Evolutionary conservation across 2,329 filamentous ascomycete genomes (phyloP).

Genomic region (Cladosporium sp.): DNA sequence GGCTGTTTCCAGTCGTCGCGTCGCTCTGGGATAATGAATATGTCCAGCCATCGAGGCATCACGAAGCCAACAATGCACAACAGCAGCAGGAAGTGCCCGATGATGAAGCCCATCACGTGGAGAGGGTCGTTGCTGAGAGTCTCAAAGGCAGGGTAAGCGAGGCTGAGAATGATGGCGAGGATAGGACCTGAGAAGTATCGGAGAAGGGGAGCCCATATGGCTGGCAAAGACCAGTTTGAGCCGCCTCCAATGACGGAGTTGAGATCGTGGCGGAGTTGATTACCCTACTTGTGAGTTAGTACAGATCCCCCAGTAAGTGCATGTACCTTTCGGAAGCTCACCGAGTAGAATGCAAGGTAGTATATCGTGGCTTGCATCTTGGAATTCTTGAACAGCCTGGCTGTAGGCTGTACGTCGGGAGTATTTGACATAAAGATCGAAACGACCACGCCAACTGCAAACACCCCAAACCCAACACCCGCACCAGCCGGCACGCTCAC

Average conservation of each 20-base stretch:
- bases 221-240: constrained; percentile 54
- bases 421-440: constrained; percentile 23
- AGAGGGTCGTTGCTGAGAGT: constrained; percentile 34
- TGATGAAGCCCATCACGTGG: constrained; percentile 44
- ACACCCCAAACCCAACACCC: constrained; percentile 47
- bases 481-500: constrained; percentile 30
- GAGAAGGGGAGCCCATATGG: constrained; percentile 48
- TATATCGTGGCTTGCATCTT: constrained; percentile 38
- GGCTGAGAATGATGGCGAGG: constrained; percentile 49
- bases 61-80: constrained; percentile 40
- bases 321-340: constrained; percentile 31
- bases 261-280: constrained; percentile 41
- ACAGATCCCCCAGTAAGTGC: neutral
- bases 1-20: constrained; percentile 39
- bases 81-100: constrained; percentile 33
- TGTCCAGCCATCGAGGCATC: constrained; percentile 51
- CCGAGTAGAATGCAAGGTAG: constrained; percentile 56
- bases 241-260: constrained; percentile 52
- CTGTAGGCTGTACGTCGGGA: constrained; percentile 11
- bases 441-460: constrained; percentile 37
- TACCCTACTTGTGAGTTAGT: neutral
- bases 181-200: constrained; percentile 49
- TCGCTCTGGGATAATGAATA: constrained; percentile 47
- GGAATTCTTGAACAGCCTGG: constrained; percentile 4
- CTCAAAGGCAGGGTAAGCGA: constrained; percentile 48